phyloP scores from a whole-genome alignment of 2,329 filamentous ascomycete species.

The Thermochaetoides dissita region DNA sequence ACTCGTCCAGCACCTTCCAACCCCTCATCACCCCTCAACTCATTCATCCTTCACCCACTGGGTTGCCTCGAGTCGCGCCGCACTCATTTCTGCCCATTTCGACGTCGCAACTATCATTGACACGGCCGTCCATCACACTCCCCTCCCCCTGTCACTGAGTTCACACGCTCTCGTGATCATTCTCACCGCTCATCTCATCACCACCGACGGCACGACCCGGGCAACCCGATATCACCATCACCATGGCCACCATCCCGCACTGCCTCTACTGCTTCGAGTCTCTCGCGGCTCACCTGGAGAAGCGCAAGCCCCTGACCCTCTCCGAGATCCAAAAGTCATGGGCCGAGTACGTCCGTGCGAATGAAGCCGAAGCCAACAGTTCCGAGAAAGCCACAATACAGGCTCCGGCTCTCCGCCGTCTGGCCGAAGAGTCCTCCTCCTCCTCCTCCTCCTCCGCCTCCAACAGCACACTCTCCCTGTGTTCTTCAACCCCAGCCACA shows the following conservation, averaged over 20 bases:
- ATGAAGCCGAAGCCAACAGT: constrained; percentile 14
- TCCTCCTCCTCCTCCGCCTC: constrained; percentile 22
- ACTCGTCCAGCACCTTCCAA: neutral
- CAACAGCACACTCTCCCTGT: constrained; percentile 20
- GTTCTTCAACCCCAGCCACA: constrained; percentile 28
- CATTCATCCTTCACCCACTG: constrained; percentile 1
- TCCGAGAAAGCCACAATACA: constrained; percentile 6
- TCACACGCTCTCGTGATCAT: neutral
- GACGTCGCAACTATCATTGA: neutral
- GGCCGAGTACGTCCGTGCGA: constrained; percentile 25
- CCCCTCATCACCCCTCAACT: neutral
- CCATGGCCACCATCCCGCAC: constrained; percentile 74
- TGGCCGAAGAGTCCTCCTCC: constrained; percentile 18
- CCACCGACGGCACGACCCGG: constrained; percentile 5
- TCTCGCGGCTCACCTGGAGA: constrained; percentile 61
- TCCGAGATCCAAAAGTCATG: constrained; percentile 56
- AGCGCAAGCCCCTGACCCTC: constrained; percentile 53
- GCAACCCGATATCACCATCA: neutral
- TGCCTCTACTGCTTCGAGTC: constrained; percentile 90
- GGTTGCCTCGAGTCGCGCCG: constrained; percentile 4
- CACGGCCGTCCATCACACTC: too few species aligned
- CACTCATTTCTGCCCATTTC: neutral
- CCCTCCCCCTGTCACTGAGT: neutral
- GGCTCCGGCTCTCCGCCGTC: constrained; percentile 28
- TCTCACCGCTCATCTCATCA: neutral